Conservation (phyloP, 768 basidiomycete genomes). For the Boletus rex-veris region DNA sequence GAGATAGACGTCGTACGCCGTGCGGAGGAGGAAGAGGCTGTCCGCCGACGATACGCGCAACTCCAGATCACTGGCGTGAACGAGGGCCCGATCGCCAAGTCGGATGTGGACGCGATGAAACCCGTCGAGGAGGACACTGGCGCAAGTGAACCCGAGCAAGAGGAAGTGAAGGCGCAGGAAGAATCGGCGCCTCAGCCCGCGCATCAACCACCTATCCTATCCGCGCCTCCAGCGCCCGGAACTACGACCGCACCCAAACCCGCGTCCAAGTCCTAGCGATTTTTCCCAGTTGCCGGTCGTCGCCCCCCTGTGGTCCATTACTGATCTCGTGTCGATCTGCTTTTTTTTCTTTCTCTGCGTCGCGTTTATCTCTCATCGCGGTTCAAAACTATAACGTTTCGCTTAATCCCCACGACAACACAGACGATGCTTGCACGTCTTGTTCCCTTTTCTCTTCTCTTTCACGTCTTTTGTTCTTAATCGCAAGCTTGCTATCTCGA, state of each 20-base stretch:
- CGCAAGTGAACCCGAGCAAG: conserved; percentile 9
- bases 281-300: neutral
- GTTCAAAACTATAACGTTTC: neutral
- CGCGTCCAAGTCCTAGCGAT: conserved; percentile 5
- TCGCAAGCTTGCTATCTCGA: neutral
- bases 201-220: conserved; percentile 32
- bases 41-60: conserved; percentile 18
- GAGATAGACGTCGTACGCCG: conserved; percentile 80
- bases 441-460: neutral
- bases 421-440: conserved; percentile 3
- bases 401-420: conserved; percentile 2
- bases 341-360: neutral
- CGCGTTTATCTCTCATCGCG: conserved; percentile 3
- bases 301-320: neutral
- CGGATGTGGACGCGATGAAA: conserved; percentile 63
- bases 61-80: conserved; percentile 4
- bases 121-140: conserved; percentile 55
- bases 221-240: conserved; percentile 30
- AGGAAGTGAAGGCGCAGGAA: neutral
- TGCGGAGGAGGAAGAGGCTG: conserved; percentile 52
- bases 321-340: neutral
- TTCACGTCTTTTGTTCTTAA: neutral
- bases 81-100: conserved; percentile 11
- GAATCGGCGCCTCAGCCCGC: neutral
- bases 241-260: conserved; percentile 13